A percentile compares a stretch with the other conserved stretches of the same genome.
phyloP scores from a whole-genome alignment of 2,329 filamentous ascomycete species.

The Colletotrichum paranaense region DNA sequence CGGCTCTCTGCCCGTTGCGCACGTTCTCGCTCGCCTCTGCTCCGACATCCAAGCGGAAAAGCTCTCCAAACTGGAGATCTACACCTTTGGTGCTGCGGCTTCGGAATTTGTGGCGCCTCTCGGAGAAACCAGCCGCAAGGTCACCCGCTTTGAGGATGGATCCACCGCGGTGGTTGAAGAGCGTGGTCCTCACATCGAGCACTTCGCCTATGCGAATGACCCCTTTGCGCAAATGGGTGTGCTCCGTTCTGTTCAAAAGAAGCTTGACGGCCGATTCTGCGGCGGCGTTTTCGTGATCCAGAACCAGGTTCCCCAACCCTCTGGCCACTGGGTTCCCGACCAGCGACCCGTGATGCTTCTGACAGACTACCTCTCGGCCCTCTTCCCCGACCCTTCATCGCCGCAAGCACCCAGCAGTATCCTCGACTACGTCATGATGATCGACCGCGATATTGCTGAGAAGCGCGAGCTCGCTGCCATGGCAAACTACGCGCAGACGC shows the following conservation, averaged over 20 bases:
- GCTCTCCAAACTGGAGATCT: conserved; percentile 53
- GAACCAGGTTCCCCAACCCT: conserved; percentile 27
- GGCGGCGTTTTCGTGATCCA: conserved; percentile 53
- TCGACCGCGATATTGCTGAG: conserved; percentile 54
- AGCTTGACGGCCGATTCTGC: conserved; percentile 50
- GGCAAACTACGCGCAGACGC: conserved; percentile 43
- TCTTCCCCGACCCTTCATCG: conserved; percentile 46
- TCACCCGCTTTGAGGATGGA: conserved; percentile 36
- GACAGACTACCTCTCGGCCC: conserved; percentile 49
- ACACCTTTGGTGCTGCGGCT: conserved; percentile 55
- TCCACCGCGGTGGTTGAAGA: conserved; percentile 26
- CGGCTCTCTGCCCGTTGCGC: conserved; percentile 49
- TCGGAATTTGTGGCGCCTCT: conserved; percentile 50
- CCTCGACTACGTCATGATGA: conserved; percentile 47
- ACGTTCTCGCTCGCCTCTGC: conserved; percentile 49
- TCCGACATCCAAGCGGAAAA: conserved; percentile 50
- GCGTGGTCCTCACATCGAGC: conserved; percentile 46
- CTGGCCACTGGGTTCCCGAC: conserved; percentile 14
- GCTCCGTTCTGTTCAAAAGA: conserved; percentile 47
- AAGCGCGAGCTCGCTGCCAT: conserved; percentile 54
- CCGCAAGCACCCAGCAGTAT: conserved; percentile 38
- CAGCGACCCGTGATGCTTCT: conserved; percentile 39
- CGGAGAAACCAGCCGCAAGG: conserved; percentile 37
- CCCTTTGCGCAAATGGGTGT: conserved; percentile 53
- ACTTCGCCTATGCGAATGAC: conserved; percentile 49